These are phyloP conservation scores for Pilaira anomala DNA, from an alignment of 192 early-diverging fungal species.

Conservation along the genomic window DNA sequence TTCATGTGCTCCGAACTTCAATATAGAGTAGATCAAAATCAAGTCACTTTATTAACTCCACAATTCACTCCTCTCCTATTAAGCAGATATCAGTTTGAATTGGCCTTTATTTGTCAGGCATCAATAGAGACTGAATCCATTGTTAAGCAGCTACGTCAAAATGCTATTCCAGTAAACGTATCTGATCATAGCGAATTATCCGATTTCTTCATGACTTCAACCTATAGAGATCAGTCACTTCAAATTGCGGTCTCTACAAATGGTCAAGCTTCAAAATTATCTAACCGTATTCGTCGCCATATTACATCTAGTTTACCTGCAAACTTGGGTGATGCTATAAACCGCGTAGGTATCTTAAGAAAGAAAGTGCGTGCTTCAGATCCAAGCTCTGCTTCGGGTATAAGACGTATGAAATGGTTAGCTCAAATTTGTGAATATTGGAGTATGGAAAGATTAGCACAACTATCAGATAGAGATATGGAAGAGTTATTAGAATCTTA, in stretches of 20 bases:
- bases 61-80: constrained; percentile 36
- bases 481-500: constrained; percentile 46
- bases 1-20: constrained; percentile 43
- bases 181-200: constrained; percentile 71
- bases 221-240: constrained; percentile 61
- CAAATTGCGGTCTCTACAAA: constrained; percentile 82
- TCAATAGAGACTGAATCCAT: constrained; percentile 30
- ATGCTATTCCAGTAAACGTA: constrained; percentile 72
- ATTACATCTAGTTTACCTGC: constrained; percentile 58
- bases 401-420: constrained; percentile 53
- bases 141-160: constrained; percentile 30
- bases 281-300: constrained; percentile 61
- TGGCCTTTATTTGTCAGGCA: constrained; percentile 48
- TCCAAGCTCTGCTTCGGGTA: constrained; percentile 36
- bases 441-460: constrained; percentile 46
- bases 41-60: constrained; percentile 40
- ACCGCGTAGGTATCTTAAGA: constrained; percentile 52
- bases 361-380: constrained; percentile 45
- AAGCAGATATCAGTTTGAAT: constrained; percentile 13
- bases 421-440: constrained; percentile 58
- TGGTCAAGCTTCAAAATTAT: constrained; percentile 65
- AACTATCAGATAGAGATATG: constrained; percentile 40
- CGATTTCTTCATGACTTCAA: constrained; percentile 80
- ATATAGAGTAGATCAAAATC: constrained; percentile 41
- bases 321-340: constrained; percentile 57